Base-by-base conservation (phyloP, 257 asterid genomes). In the Solanum gracilifrons region DNA sequence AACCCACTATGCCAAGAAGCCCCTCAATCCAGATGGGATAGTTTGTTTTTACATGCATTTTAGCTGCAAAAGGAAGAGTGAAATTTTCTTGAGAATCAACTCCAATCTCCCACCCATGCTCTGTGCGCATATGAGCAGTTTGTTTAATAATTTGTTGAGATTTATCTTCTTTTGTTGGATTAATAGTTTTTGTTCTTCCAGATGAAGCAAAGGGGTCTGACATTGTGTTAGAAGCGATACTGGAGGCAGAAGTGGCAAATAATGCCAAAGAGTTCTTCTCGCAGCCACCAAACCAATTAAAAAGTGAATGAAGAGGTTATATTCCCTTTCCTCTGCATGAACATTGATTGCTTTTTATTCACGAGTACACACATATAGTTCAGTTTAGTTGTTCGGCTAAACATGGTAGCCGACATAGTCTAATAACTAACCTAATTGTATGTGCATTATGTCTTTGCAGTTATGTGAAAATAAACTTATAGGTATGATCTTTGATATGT, bases 161-260 rank as follows among this genome's bases (percentile, higher is more conserved):
- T 25, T 41, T 79, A 7, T 25, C 84, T 79, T 62, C 77, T 27
- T 60, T 86, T 76, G 39, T 77, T 39, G 31, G 37, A 13, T 39
- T 41, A 77, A 77, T 80, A 27, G 11, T 87, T 87, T 39, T 32
- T 18, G 33, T 5, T 69, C 79, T 31, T 27, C 58, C 68, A 94
- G 98, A 88, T 87, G 94, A 91, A 33, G 72, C 90, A 35, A 89
- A 72, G 88, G 98, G 98, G 86, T 95, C 97, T 9, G 98, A 96
- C 89, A 84, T 97, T 82, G 87, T 97, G 87, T 90, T 97, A 91
- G 98, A 94, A 92, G 98, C 99, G 18, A 88, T 97, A 37, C 84
- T 95, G 64, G 98, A 97, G 94, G 98, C 94, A 87, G 96, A 94
- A 72, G 98, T 96, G 87, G 99, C 99, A n/a, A 94, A 79, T 85